Percentiles rank a stretch among this genome's conserved stretches.
Conservation (phyloP, 257 asterid species). For the Solanum sparsipilum region DNA sequence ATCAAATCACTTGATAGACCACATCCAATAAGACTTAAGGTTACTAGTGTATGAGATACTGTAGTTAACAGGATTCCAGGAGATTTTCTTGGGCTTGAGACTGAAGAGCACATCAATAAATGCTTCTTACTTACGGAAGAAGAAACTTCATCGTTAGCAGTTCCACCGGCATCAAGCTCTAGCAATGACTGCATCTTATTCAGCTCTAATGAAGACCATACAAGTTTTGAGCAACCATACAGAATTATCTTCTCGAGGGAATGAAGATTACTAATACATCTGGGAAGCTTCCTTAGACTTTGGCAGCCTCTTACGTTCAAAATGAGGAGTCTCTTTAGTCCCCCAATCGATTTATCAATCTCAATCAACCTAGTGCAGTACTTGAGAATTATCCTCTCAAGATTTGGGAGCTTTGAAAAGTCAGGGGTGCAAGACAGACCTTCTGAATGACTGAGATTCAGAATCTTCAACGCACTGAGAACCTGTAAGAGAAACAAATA, state of each 20-base stretch:
- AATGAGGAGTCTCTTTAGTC: not conserved
- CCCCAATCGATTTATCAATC: not conserved
- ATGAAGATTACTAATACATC: not conserved
- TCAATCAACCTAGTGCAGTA: not conserved
- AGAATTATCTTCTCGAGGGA: not conserved
- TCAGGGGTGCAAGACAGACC: not conserved
- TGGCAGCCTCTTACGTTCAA: not conserved
- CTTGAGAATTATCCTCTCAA: not conserved
- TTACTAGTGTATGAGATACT: not conserved
- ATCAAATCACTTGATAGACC: not conserved
- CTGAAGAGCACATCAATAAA: not conserved
- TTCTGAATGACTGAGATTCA: constrained; percentile 2
- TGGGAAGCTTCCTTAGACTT: constrained; percentile 1
- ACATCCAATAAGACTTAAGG: not conserved
- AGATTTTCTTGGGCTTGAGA: not conserved
- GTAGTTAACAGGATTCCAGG: not conserved
- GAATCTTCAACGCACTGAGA: not conserved
- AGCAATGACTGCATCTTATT: not conserved
- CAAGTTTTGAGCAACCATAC: not conserved
- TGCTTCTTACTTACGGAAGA: not conserved
- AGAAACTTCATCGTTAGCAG: not conserved
- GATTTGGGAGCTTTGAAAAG: constrained; percentile 4
- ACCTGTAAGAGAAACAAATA: not conserved
- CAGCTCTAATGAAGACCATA: not conserved
- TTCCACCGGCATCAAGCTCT: not conserved